A percentile compares a stretch with the other conserved stretches of the same genome.
These are phyloP conservation scores for Aspergillus costaricaensis DNA, from an alignment of 2,329 filamentous ascomycete genomes.

Conservation along the genomic window DNA sequence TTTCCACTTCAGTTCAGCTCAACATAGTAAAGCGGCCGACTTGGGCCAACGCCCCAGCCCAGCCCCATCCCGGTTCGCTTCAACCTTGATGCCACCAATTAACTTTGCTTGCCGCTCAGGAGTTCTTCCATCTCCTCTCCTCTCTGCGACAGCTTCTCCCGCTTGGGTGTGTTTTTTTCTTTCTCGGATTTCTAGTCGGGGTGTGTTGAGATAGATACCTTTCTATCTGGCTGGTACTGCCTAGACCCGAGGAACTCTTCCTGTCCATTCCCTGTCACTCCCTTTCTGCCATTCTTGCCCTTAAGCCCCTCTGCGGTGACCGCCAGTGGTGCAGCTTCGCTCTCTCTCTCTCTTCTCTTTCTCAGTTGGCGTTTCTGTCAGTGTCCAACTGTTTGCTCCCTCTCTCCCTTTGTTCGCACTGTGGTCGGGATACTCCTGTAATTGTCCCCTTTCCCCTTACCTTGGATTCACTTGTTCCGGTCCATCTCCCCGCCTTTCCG, in stretches of 20 bases:
- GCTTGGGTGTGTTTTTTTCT: constrained; percentile 1
- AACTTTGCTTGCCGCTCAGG: constrained; percentile 20
- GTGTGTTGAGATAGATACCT: neutral
- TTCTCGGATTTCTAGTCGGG: neutral
- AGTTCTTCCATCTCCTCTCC: constrained; percentile 12
- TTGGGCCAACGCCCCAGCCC: constrained; percentile 6
- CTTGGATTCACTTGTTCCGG: neutral
- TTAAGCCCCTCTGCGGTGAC: neutral
- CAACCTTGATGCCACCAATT: constrained; percentile 22
- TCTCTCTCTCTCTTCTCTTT: constrained; percentile 1
- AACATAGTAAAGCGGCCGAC: constrained; percentile 8
- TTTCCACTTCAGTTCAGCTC: constrained; percentile 8
- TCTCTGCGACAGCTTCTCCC: constrained; percentile 6
- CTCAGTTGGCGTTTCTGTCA: neutral
- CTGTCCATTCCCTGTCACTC: neutral
- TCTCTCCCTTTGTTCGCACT: constrained; percentile 6
- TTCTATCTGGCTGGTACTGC: neutral
- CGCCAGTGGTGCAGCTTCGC: neutral
- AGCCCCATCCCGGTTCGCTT: constrained; percentile 18
- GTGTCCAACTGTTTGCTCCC: constrained; percentile 8
- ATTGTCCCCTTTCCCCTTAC: constrained; percentile 3
- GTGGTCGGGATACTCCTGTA: constrained; percentile 6
- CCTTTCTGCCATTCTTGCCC: constrained; percentile 5
- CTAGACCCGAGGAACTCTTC: neutral
- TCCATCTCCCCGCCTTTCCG: neutral